Base-by-base conservation (phyloP, 139 green algal genomes). In the Closterium sp. region DNA sequence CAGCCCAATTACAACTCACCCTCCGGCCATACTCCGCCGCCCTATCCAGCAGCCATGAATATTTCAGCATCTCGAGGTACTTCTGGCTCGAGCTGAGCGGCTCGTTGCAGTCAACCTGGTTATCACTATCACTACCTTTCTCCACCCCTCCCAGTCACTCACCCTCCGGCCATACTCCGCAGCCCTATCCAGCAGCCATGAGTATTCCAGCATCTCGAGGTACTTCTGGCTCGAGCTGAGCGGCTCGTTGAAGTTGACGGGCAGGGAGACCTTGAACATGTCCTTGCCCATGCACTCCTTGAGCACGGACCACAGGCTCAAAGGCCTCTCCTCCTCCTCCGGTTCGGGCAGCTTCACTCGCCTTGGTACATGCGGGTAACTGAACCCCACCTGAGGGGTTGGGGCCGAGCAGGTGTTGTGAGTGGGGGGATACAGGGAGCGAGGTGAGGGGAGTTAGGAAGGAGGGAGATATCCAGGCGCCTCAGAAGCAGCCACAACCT, bases 171-270 rank as follows among this genome's bases (percentile, higher is more conserved):
- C 90, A 19, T 88, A 92, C 91, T 94, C 89, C 17, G 89, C 89
- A 4, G 91, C 91, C 9, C 91, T 31, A 90, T 98, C 97, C 21
- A 98, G 94, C 42, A 99, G 96, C 28, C 95, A 86, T 21, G 89
- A 95, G 93, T 98, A 98, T 96, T 98, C 97, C 86, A 98, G 85
- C 17, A 98, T 97, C 91, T 98, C 97, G 0, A 95, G 95, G 13
- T 95, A 95, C 90, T 97, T 97, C 92, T 99, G 97, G 50, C 98
- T 95, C 29, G 97, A 95, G 79, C 95, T 97, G 70, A 98, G 93
- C 3, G 97, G 97, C 93, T 99, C 97, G 92, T 99, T 99, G 95
- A 99, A 98, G 95, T 97, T 99, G 31, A 98, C 97, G 1, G 97
- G 97, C 92, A 99, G 96, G 95, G 97, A 99, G 88, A 99, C 45